Conservation (phyloP, 2,329 filamentous ascomycete genomes). For the Arthroderma sp. region DNA sequence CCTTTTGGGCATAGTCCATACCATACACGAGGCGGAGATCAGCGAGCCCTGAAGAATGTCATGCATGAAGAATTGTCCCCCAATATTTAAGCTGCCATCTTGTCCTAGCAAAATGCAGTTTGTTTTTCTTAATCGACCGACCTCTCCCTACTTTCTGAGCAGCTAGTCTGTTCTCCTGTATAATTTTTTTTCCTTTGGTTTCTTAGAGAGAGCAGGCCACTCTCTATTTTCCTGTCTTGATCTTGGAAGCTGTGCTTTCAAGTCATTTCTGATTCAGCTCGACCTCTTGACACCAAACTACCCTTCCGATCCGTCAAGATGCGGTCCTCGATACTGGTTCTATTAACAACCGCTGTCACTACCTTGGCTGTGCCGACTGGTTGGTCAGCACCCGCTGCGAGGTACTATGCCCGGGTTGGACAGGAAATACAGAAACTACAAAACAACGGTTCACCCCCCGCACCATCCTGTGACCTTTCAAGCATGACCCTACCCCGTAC, state of each 20-base stretch:
- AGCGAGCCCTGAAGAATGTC: too few relatives aligned
- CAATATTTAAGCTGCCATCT: too few relatives aligned
- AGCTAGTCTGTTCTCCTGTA: too few relatives aligned
- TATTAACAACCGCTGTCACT: slow-evolving; percentile 22
- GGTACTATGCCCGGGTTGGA: slow-evolving; percentile 29
- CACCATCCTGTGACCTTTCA: slow-evolving; percentile 22
- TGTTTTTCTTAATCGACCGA: too few relatives aligned
- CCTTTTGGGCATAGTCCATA: too few relatives aligned
- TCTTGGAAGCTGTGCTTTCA: slow-evolving; percentile 4
- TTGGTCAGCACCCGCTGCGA: slow-evolving; percentile 28
- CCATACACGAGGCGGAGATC: too few relatives aligned
- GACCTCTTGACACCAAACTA: not conserved
- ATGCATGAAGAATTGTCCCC: too few relatives aligned
- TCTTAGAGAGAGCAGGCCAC: not conserved
- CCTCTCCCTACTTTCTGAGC: too few relatives aligned
- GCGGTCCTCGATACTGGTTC: slow-evolving; percentile 15
- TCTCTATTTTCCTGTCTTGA: slow-evolving; percentile 4
- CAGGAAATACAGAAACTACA: slow-evolving; percentile 23
- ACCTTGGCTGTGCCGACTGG: slow-evolving; percentile 24
- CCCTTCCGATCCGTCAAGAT: slow-evolving; percentile 9
- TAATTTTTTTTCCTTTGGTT: too few relatives aligned
- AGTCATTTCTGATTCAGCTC: not conserved
- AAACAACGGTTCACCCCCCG: slow-evolving; percentile 8
- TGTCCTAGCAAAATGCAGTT: too few relatives aligned
- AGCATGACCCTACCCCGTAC: slow-evolving; percentile 31